Evolutionary conservation across 805 yeast species (phyloP).

Genomic region (Barnettozyma sp.): DNA sequence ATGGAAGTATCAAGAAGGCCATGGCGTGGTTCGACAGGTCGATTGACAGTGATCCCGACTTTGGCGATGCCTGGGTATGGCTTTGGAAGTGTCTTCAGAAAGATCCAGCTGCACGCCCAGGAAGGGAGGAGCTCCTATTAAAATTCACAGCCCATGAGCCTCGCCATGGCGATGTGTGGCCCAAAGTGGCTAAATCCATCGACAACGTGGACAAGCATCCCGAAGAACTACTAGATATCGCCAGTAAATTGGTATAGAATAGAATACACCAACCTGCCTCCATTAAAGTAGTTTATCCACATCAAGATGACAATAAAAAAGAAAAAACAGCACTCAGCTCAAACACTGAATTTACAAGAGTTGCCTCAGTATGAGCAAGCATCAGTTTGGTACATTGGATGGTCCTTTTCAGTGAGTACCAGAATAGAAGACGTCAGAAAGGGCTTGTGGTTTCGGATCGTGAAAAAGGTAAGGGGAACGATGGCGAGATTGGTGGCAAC

Average conservation of each 20-base stretch:
- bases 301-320: background rate
- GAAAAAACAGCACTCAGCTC: background rate
- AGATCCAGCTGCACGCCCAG: slow-evolving; percentile 27
- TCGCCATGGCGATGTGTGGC: slow-evolving; percentile 58
- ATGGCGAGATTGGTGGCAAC: background rate
- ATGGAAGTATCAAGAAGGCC: slow-evolving; percentile 57
- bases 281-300: no score
- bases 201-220: slow-evolving; percentile 37
- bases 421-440: slow-evolving; percentile 5
- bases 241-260: slow-evolving; percentile 5
- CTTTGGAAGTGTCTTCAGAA: slow-evolving; percentile 38
- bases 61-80: slow-evolving; percentile 80
- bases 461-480: background rate
- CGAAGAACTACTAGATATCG: slow-evolving; percentile 32
- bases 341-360: background rate
- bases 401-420: slow-evolving; percentile 10
- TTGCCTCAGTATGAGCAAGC: background rate
- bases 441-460: no score
- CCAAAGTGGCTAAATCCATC: slow-evolving; percentile 40
- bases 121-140: slow-evolving; percentile 29
- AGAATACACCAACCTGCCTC: no score
- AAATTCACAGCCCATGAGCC: slow-evolving; percentile 44
- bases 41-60: slow-evolving; percentile 41
- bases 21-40: slow-evolving; percentile 71
- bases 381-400: slow-evolving; percentile 6